Base-by-base conservation (phyloP, 2,329 filamentous ascomycete genomes). In the Lecanicillium sp. region DNA sequence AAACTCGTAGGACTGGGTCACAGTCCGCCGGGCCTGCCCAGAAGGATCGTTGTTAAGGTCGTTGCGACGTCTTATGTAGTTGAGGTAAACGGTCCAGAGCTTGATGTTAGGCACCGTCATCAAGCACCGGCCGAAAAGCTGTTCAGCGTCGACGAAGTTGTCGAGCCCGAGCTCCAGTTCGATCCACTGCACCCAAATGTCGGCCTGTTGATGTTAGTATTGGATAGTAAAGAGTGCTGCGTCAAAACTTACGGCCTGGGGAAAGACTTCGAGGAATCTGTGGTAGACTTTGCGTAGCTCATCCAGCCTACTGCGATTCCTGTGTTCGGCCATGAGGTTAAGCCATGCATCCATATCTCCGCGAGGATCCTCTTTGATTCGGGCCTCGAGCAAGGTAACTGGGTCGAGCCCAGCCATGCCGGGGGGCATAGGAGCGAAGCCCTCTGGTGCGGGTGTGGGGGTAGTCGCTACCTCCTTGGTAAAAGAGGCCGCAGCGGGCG, bases 311-410 rank as follows among this genome's bases (percentile, higher is more conserved):
- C 86, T 86, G 59, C 86, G 87, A 60, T 80, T 83, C 57, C 85
- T 85, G 65, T 95, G 81, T 63, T 96, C 89, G 56, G 80, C 79
- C 62, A 98, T 91, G 62, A 98, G 75, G 55, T 80, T 79, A 59
- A 94, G 71, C 93, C 93, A 98, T 26, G 91, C 89, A 63, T 93
- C 87, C 67, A 93, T 81, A 58, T 96, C 90, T 60, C 91, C 93
- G 59, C 89, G 86, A 14, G 91, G 87, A 62, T 98, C 93, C 61
- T 96, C 87, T 63, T 86, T 84, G 64, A 97, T 86, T 61, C 91
- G 84, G 64, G 93, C 87, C 71, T 98, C 91, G 60, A 97, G 75
- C 51, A 90, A 79, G 50, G 85, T 83, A 58, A 91, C 76, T 55
- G 79, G 79, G 67, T 95, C 86, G 68, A 75, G 67, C 51, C 70